Evolutionary conservation across 495 filamentous ascomycete species (phyloP).

Genomic region (Gamarada debralockiae): DNA sequence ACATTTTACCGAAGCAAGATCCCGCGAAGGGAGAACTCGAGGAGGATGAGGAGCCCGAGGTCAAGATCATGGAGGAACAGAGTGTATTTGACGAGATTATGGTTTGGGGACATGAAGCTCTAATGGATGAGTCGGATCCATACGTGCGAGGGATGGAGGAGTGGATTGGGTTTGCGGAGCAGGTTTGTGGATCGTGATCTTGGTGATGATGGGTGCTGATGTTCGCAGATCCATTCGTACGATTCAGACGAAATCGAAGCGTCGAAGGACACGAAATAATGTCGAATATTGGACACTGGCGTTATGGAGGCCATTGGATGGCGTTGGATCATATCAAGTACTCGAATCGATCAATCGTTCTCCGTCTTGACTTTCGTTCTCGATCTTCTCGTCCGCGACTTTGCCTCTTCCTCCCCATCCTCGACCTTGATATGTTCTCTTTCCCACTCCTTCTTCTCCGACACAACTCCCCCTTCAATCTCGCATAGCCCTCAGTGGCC

Average conservation of each 20-base stretch:
- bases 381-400: conserved; percentile 3
- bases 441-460: conserved; percentile 17
- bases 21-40: conserved; percentile 26
- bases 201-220: conserved; percentile 2
- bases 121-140: conserved; percentile 47
- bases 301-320: conserved; percentile 8
- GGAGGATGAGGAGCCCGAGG: conserved; percentile 45
- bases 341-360: not conserved
- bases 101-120: conserved; percentile 75
- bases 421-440: not conserved
- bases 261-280: not conserved
- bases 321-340: conserved; percentile 10
- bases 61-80: conserved; percentile 56
- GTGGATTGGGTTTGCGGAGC: conserved; percentile 75
- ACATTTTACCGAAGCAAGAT: conserved; percentile 25
- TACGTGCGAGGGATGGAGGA: conserved; percentile 68
- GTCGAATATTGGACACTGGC: not conserved
- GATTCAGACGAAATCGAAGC: not conserved
- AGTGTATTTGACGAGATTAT: conserved; percentile 72
- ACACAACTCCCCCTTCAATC: conserved; percentile 15
- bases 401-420: not conserved
- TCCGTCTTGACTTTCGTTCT: not conserved
- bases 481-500: conserved; percentile 34
- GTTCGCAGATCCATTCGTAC: conserved; percentile 17
- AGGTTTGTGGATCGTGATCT: conserved; percentile 6